Percentiles rank a stretch among this genome's conserved stretches.
Evolutionary conservation across 495 filamentous ascomycete genomes (phyloP).

Genomic region (Letharia lupina): DNA sequence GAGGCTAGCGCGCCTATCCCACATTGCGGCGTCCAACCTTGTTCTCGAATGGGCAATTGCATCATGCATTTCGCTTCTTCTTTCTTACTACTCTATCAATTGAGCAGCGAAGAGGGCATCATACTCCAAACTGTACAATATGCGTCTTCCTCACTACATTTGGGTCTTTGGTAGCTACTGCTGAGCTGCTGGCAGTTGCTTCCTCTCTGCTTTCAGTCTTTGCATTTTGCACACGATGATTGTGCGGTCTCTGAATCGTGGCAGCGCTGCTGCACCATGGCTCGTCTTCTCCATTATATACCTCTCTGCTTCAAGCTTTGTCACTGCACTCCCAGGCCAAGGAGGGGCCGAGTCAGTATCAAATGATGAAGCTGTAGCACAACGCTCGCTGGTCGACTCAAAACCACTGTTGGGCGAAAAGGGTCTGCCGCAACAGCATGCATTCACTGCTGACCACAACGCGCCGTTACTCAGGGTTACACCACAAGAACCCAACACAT

Average conservation of each 20-base stretch:
- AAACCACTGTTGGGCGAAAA: not conserved
- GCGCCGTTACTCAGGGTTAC: not conserved
- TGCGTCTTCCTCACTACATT: not conserved
- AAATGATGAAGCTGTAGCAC: slow-evolving; percentile 1
- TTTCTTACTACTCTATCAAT: not conserved
- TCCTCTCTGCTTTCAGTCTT: not conserved
- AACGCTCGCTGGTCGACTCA: not conserved
- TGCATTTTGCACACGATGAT: slow-evolving; percentile 1
- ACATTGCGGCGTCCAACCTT: not conserved
- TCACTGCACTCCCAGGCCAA: not conserved
- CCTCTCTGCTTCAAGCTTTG: not conserved
- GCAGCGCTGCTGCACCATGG: not conserved
- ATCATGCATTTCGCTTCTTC: not conserved
- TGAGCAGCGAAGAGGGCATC: not conserved
- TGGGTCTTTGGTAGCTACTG: not conserved
- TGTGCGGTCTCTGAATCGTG: not conserved
- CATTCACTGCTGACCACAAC: not conserved
- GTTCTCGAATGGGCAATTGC: not conserved
- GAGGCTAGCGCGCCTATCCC: slow-evolving; percentile 1
- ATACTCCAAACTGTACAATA: not conserved
- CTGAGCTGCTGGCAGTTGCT: slow-evolving; percentile 4
- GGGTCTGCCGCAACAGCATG: not conserved
- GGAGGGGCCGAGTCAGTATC: not conserved
- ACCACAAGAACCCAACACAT: not conserved
- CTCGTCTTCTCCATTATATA: not conserved